Percentiles rank a stretch among this genome's conserved stretches.
Conservation (phyloP, 305 asterid genomes). For the Lippia alba region DNA sequence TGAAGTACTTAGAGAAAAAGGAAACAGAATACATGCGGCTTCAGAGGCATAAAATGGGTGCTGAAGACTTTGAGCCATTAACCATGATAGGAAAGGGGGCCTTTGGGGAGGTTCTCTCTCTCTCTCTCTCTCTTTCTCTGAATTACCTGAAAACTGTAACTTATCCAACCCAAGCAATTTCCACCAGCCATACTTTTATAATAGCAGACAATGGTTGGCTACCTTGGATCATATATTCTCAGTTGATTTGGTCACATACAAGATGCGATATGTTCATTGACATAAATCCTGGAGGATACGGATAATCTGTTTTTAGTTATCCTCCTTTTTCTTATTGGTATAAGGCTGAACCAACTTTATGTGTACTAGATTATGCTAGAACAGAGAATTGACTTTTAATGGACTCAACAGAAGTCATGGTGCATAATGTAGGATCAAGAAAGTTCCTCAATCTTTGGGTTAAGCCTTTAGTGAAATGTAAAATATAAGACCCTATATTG, state of each 20-base stretch:
- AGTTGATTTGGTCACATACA: slow-evolving; percentile 12
- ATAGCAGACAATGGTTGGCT: neutral
- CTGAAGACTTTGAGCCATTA: slow-evolving; percentile 92
- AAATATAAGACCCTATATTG: slow-evolving; percentile 1
- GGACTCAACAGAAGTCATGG: neutral
- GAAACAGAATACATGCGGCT: slow-evolving; percentile 99
- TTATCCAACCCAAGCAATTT: slow-evolving; percentile 5
- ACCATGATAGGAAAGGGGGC: slow-evolving; percentile 97
- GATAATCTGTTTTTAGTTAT: neutral
- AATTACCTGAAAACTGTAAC: neutral
- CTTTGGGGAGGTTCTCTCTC: slow-evolving; percentile 78
- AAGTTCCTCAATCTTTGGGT: slow-evolving; percentile 3
- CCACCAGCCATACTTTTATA: slow-evolving; percentile 1
- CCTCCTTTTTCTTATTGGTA: neutral
- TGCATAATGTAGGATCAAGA: slow-evolving; percentile 10
- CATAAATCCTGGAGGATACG: neutral
- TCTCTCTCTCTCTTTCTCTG: slow-evolving; percentile 25
- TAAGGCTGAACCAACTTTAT: slow-evolving; percentile 20
- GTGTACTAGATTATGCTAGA: neutral
- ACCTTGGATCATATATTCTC: slow-evolving; percentile 14
- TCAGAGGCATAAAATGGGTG: slow-evolving; percentile 98
- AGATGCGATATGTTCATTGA: neutral
- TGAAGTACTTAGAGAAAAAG: slow-evolving; percentile 85
- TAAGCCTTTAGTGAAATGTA: slow-evolving; percentile 6
- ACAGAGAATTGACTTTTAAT: slow-evolving; percentile 8